These are phyloP conservation scores for Suillus subalutaceus DNA, from an alignment of 768 basidiomycete genomes.

Conservation along the genomic window DNA sequence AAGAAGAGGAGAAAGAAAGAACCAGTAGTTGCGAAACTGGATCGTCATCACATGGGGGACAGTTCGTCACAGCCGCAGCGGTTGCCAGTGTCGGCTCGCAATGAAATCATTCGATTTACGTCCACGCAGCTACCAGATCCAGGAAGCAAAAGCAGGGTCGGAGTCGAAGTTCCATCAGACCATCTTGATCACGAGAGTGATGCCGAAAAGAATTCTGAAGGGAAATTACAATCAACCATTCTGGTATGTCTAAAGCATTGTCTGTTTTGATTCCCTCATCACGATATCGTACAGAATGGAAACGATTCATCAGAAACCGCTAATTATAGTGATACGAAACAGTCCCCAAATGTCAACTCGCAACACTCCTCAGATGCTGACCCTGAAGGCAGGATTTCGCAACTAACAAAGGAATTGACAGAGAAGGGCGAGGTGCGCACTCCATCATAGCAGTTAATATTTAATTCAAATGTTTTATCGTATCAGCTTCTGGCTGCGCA, in stretches of 20 bases:
- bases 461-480: constrained; percentile 8
- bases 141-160: neutral
- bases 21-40: constrained; percentile 26
- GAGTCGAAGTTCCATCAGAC: neutral
- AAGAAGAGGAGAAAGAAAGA: constrained; percentile 33
- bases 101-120: constrained; percentile 31
- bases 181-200: neutral
- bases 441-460: neutral
- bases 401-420: constrained; percentile 48
- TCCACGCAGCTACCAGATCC: constrained; percentile 10
- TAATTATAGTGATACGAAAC: neutral
- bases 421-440: constrained; percentile 42
- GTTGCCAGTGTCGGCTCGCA: constrained; percentile 24
- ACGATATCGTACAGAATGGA: neutral
- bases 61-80: constrained; percentile 13
- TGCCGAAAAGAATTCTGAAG: neutral
- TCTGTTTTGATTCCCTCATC: neutral
- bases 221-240: too few species aligned
- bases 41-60: constrained; percentile 16
- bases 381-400: constrained; percentile 34
- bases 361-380: neutral
- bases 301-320: neutral
- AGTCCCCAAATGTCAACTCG: neutral
- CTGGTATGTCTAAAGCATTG: neutral
- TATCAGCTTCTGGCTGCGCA: constrained; percentile 54